Percentiles rank a stretch among this genome's conserved stretches.
Evolutionary conservation across 1,139 yeast species (phyloP).

Genomic region (Eremothecium gossypii): DNA sequence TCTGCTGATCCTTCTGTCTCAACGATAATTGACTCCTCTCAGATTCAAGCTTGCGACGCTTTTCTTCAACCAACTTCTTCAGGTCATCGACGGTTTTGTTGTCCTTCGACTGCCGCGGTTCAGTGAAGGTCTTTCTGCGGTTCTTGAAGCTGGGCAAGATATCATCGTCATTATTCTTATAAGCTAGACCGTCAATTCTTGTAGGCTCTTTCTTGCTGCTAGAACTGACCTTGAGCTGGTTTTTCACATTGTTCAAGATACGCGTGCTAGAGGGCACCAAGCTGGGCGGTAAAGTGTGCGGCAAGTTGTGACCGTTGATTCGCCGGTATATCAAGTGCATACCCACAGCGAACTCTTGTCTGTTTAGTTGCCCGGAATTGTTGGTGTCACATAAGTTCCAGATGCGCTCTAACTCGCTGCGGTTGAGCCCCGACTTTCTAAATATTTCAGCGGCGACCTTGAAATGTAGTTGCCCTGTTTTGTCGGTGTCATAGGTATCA

Average conservation of each 20-base stretch:
- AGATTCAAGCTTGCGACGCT: constrained; percentile 51
- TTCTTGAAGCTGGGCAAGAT: constrained; percentile 30
- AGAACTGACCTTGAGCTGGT: constrained; percentile 41
- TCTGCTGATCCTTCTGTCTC: constrained; percentile 14
- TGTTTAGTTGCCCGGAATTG: constrained; percentile 63
- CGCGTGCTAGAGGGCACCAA: constrained; percentile 74
- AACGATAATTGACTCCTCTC: constrained; percentile 51
- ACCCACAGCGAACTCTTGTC: constrained; percentile 73
- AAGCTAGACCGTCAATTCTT: constrained; percentile 26
- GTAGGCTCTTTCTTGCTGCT: constrained; percentile 12
- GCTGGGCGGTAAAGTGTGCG: constrained; percentile 62
- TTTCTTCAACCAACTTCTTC: constrained; percentile 51
- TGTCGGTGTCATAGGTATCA: constrained; percentile 70
- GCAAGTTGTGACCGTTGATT: constrained; percentile 65
- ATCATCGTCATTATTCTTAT: constrained; percentile 36
- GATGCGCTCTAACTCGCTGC: constrained; percentile 77
- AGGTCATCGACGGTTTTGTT: constrained; percentile 35
- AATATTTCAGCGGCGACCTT: constrained; percentile 77
- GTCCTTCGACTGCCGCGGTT: constrained; percentile 7
- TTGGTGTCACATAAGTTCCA: constrained; percentile 77
- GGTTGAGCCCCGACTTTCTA: constrained; percentile 79
- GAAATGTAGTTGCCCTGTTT: constrained; percentile 67
- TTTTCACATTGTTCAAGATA: constrained; percentile 46
- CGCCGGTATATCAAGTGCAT: constrained; percentile 75
- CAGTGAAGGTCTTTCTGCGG: constrained; percentile 24